A percentile compares a stretch with the other conserved stretches of the same genome.
Evolutionary conservation across 129 eudicot species (phyloP).

Genomic region (Sambucus nigra): DNA sequence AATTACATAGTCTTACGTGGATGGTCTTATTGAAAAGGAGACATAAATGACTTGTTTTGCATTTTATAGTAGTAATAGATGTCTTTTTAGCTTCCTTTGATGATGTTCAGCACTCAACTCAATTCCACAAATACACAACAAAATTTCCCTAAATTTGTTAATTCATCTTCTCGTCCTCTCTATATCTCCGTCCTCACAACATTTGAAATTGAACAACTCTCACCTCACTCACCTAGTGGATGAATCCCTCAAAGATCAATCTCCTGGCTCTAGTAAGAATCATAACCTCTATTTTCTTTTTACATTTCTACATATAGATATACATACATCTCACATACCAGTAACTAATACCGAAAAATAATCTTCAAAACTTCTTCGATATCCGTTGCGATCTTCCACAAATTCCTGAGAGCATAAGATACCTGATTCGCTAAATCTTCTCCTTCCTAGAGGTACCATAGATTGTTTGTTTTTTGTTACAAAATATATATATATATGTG

Average conservation of each 20-base stretch:
- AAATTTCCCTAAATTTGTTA: background rate
- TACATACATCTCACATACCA: background rate
- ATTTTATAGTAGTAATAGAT: no score
- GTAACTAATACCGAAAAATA: conserved; percentile 30
- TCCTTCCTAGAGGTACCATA: conserved; percentile 38
- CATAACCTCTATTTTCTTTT: background rate
- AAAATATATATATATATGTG: no score
- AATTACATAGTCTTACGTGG: no score
- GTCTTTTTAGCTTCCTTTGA: no score
- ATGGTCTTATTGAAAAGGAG: no score
- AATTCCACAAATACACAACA: no score
- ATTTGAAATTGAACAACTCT: background rate
- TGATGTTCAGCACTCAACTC: no score
- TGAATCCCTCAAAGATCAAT: conserved; percentile 5
- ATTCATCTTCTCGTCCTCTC: no score
- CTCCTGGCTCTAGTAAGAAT: conserved; percentile 19
- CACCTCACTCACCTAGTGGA: conserved; percentile 2
- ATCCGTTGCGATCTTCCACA: conserved; percentile 72
- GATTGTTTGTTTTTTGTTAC: no score
- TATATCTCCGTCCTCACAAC: background rate
- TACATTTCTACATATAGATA: background rate
- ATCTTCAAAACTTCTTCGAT: conserved; percentile 46
- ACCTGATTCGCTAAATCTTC: conserved; percentile 29
- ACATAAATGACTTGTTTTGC: no score
- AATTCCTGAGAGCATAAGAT: conserved; percentile 51